Conservation (phyloP, 108 stramenopile genomes). For the Skeletonema marinoi region DNA sequence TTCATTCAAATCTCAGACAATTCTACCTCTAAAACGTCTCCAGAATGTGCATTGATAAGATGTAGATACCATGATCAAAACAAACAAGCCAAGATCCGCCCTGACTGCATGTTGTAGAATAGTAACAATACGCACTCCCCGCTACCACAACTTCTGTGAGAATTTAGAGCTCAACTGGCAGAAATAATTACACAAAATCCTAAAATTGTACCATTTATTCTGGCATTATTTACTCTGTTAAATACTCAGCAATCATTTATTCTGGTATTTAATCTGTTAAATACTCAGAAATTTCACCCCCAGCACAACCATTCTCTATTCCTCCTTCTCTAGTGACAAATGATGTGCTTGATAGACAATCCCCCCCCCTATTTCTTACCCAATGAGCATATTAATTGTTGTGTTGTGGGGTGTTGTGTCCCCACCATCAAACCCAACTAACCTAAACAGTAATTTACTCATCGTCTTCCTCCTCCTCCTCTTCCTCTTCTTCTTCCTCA, state of each 20-base stretch:
- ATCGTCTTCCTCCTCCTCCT: slow-evolving; percentile 50
- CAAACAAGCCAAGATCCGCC: too few species aligned
- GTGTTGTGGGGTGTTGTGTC: background rate
- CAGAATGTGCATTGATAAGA: too few species aligned
- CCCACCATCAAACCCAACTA: background rate
- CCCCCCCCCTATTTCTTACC: background rate
- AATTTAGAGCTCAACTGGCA: too few species aligned
- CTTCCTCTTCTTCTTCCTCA: slow-evolving; percentile 78
- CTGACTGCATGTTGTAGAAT: too few species aligned
- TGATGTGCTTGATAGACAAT: background rate
- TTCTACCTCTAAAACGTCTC: too few species aligned
- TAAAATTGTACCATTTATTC: background rate
- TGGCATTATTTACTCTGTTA: too few species aligned
- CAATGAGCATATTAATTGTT: background rate
- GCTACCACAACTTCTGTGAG: too few species aligned
- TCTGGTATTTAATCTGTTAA: background rate
- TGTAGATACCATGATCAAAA: too few species aligned
- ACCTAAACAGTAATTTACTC: slow-evolving; percentile 4
- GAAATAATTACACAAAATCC: background rate
- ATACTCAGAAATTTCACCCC: background rate
- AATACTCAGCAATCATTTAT: background rate
- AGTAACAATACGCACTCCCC: too few species aligned
- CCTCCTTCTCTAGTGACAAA: background rate
- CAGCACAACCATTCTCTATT: background rate
- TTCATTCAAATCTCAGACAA: too few species aligned